A percentile compares a stretch with the other conserved stretches of the same genome.
Conservation (phyloP, 176 grass and related monocot species). For the Ananas comosus region DNA sequence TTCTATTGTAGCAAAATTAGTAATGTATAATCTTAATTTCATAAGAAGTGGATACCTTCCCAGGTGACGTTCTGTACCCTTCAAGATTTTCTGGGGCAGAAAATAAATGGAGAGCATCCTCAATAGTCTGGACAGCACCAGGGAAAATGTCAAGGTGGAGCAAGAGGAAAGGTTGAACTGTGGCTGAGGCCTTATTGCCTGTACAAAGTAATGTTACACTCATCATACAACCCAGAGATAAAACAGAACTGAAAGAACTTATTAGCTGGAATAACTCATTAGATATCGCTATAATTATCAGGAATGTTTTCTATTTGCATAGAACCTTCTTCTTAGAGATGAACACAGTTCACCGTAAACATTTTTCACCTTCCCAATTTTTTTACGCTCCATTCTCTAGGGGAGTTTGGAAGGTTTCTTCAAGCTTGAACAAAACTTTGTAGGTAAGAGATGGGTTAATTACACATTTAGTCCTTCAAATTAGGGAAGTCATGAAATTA, state of each 20-base stretch:
- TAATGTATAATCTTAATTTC: not conserved
- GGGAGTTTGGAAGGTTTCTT: no score
- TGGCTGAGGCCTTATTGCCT: slow-evolving; percentile 84
- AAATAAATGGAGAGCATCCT: slow-evolving; percentile 72
- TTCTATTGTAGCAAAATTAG: not conserved
- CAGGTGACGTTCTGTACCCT: slow-evolving; percentile 80
- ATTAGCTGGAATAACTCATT: not conserved
- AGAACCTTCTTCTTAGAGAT: no score
- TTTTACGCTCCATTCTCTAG: no score
- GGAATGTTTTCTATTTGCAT: no score
- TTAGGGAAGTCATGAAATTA: no score
- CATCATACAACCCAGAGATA: not conserved
- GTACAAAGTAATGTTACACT: slow-evolving; percentile 9
- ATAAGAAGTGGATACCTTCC: slow-evolving; percentile 53
- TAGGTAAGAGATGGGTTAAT: no score
- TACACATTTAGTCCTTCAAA: no score
- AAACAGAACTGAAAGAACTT: not conserved
- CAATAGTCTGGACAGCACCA: slow-evolving; percentile 57
- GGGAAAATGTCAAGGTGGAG: slow-evolving; percentile 97
- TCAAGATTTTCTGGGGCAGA: slow-evolving; percentile 73
- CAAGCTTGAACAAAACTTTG: no score
- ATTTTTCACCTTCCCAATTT: no score
- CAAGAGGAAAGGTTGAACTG: slow-evolving; percentile 77
- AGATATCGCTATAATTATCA: not conserved
- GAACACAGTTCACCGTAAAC: no score